Conservation (phyloP, 179 eudicot genomes). For the Actinidia polygama region DNA sequence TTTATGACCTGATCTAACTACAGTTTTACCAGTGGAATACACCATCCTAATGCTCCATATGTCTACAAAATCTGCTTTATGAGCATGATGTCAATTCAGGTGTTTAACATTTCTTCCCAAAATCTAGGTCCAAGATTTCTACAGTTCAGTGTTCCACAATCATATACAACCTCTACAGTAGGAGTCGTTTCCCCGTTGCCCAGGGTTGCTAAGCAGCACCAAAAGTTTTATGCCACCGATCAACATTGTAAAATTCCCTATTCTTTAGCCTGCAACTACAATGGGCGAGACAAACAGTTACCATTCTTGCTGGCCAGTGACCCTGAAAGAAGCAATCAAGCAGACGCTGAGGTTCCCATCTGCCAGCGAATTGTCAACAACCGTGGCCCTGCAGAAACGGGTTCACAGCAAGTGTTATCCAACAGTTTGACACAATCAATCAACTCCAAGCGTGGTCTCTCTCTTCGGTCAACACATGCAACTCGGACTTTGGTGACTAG, state of each 20-base stretch:
- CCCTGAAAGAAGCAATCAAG: constrained; percentile 17
- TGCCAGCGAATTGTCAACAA: constrained; percentile 3
- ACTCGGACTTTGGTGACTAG: constrained; percentile 22
- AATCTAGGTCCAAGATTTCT: constrained; percentile 21
- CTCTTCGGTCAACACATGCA: constrained; percentile 53
- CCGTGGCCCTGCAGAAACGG: not conserved
- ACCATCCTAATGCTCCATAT: not conserved
- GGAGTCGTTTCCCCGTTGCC: constrained; percentile 18
- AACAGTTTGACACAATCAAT: constrained; percentile 17
- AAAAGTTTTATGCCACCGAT: not conserved
- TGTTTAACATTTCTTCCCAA: not conserved
- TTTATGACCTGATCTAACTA: not conserved
- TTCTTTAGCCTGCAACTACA: not conserved
- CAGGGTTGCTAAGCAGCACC: not conserved
- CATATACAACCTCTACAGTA: constrained; percentile 1
- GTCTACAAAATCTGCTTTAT: not conserved
- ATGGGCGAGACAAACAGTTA: constrained; percentile 20
- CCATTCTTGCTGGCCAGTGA: constrained; percentile 20
- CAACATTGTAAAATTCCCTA: not conserved
- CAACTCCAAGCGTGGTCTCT: constrained; percentile 46
- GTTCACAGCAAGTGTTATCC: not conserved
- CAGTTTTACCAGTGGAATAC: not conserved
- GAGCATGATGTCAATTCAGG: not conserved
- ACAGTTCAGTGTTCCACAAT: constrained; percentile 16
- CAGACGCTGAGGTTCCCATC: constrained; percentile 4